phyloP scores from a whole-genome alignment of 805 yeast species.

The Zygosaccharomyces kombuchaensis region DNA sequence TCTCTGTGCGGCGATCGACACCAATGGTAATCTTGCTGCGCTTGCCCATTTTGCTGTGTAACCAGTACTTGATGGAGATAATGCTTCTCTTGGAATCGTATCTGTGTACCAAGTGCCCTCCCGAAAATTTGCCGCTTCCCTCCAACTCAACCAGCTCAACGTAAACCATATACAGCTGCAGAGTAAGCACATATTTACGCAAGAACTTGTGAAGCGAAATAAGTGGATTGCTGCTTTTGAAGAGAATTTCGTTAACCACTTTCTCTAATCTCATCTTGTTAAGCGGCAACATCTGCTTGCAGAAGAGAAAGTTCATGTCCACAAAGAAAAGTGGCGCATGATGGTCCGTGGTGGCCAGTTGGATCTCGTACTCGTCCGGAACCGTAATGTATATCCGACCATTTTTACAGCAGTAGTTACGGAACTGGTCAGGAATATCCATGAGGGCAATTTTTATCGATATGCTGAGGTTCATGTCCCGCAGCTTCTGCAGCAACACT shows the following conservation, averaged over 20 bases:
- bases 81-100: constrained; percentile 34
- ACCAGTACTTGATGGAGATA: constrained; percentile 34
- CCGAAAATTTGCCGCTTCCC: constrained; percentile 31
- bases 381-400: constrained; percentile 71
- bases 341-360: constrained; percentile 70
- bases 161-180: constrained; percentile 34
- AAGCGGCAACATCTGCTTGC: constrained; percentile 22
- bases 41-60: constrained; percentile 30
- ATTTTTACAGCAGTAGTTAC: constrained; percentile 60
- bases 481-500: constrained; percentile 55
- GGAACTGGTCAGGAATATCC: constrained; percentile 61
- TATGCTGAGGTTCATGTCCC: constrained; percentile 65
- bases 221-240: constrained; percentile 28
- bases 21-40: constrained; percentile 31
- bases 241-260: constrained; percentile 31
- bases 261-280: constrained; percentile 31
- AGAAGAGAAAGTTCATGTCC: constrained; percentile 63
- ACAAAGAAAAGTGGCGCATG: constrained; percentile 71
- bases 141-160: constrained; percentile 28
- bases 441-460: constrained; percentile 71
- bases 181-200: constrained; percentile 33
- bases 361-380: constrained; percentile 63
- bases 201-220: constrained; percentile 30
- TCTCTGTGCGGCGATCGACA: constrained; percentile 25
- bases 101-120: constrained; percentile 32